Evolutionary conservation across 2,329 filamentous ascomycete genomes (phyloP).

Genomic region (Leptographium lundbergii): DNA sequence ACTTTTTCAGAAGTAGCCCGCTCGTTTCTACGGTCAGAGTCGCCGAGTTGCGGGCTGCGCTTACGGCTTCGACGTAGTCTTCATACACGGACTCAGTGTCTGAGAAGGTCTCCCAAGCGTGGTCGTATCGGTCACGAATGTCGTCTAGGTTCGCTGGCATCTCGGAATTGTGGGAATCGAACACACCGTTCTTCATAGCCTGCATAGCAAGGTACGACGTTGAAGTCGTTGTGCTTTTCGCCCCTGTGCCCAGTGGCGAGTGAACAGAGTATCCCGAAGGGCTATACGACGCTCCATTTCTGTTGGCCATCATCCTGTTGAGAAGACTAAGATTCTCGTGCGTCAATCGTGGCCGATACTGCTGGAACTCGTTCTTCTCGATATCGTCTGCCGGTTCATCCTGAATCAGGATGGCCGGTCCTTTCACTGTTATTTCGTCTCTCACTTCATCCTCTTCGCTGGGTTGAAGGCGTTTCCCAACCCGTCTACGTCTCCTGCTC

Average conservation of each 20-base stretch:
- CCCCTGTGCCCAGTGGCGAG: not conserved
- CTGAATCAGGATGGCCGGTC: too few species aligned
- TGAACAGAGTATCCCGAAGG: too few species aligned
- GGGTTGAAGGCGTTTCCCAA: too few species aligned
- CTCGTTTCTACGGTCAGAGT: not conserved
- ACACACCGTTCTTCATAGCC: not conserved
- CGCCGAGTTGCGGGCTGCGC: not conserved
- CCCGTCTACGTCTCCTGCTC: too few species aligned
- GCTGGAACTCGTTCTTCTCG: too few species aligned
- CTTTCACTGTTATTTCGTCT: too few species aligned
- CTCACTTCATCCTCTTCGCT: too few species aligned
- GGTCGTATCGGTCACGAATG: not conserved
- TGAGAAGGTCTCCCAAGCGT: not conserved
- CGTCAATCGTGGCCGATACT: too few species aligned
- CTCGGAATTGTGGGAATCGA: not conserved
- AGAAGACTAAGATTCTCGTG: too few species aligned
- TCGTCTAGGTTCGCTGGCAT: not conserved
- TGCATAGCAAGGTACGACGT: not conserved
- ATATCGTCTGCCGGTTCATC: too few species aligned
- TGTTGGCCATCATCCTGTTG: too few species aligned
- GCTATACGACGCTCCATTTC: too few species aligned
- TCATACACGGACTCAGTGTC: not conserved
- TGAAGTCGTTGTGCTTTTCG: not conserved
- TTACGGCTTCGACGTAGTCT: not conserved
- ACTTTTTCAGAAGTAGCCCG: not conserved